These are phyloP conservation scores for Claviceps quebecensis DNA, from an alignment of 2,329 filamentous ascomycete genomes.

Conservation along the genomic window DNA sequence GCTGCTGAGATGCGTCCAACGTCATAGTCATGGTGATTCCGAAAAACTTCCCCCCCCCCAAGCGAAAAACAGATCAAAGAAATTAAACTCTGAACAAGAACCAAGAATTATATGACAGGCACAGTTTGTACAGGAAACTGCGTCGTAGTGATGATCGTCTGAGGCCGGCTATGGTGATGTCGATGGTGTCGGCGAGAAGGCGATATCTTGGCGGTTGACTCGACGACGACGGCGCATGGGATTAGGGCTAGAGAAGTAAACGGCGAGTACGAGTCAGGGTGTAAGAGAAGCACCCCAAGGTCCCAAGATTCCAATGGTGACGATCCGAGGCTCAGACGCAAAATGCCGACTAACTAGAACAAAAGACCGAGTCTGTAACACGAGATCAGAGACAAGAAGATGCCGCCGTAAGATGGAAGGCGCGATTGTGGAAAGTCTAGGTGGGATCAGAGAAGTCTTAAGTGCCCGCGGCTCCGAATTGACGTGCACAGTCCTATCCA, in stretches of 20 bases:
- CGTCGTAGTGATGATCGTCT: neutral
- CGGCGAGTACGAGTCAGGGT: neutral
- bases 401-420: constrained; percentile 18
- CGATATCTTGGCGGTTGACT: neutral
- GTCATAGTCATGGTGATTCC: constrained; percentile 75
- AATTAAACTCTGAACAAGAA: neutral
- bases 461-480: constrained; percentile 30
- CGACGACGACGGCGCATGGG: neutral
- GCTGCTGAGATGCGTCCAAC: constrained; percentile 69
- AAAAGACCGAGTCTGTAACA: constrained; percentile 32
- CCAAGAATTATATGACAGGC: neutral
- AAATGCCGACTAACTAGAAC: constrained; percentile 29
- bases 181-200: neutral
- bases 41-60: neutral
- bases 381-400: constrained; percentile 26
- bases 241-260: neutral
- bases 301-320: too few relatives aligned
- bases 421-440: constrained; percentile 17
- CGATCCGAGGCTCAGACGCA: constrained; percentile 38
- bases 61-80: neutral
- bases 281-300: constrained; percentile 6
- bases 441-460: constrained; percentile 48
- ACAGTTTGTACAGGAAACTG: neutral
- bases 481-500: constrained; percentile 26
- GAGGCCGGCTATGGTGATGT: neutral